Conservation (phyloP, 805 yeast genomes). For the Kuraishia piskuri region DNA sequence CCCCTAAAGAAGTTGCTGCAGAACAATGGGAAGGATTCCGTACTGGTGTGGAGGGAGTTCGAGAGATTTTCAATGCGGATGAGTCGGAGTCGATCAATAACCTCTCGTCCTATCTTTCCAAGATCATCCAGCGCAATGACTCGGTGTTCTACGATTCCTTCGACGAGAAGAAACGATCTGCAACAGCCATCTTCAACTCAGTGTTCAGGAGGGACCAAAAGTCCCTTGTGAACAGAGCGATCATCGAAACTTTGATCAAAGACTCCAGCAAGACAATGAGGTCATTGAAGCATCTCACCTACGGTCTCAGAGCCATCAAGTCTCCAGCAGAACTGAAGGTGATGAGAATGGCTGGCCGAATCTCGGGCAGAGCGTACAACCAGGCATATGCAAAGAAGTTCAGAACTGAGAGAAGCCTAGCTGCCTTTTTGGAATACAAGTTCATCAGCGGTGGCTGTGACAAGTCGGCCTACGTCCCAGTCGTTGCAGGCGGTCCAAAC, state of each 20-base stretch:
- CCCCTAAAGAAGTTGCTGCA: conserved; percentile 63
- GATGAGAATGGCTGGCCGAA: conserved; percentile 76
- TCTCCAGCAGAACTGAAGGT: conserved; percentile 67
- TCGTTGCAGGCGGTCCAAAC: conserved; percentile 89
- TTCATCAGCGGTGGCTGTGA: conserved; percentile 88
- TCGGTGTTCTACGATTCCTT: conserved; percentile 46
- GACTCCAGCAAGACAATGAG: conserved; percentile 27
- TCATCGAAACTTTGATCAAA: conserved; percentile 15
- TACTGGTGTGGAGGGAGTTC: conserved; percentile 78
- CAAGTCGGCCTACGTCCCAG: conserved; percentile 86
- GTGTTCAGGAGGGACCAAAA: conserved; percentile 1
- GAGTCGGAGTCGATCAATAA: conserved; percentile 44
- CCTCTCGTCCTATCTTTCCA: conserved; percentile 33
- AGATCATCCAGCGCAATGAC: conserved; percentile 38
- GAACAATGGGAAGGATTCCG: conserved; percentile 96
- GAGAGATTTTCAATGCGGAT: conserved; percentile 84
- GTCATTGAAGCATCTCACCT: conserved; percentile 33
- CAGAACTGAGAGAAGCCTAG: conserved; percentile 66
- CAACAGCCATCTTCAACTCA: conserved; percentile 10
- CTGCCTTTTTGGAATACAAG: conserved; percentile 72
- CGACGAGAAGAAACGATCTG: conserved; percentile 9
- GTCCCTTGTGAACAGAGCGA: conserved; percentile 7
- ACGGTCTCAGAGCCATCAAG: conserved; percentile 57
- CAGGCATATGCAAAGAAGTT: conserved; percentile 66
- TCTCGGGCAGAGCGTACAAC: conserved; percentile 79